These are phyloP conservation scores for Vanilla planifolia DNA, from an alignment of 106 monocot genomes.

Conservation along the genomic window DNA sequence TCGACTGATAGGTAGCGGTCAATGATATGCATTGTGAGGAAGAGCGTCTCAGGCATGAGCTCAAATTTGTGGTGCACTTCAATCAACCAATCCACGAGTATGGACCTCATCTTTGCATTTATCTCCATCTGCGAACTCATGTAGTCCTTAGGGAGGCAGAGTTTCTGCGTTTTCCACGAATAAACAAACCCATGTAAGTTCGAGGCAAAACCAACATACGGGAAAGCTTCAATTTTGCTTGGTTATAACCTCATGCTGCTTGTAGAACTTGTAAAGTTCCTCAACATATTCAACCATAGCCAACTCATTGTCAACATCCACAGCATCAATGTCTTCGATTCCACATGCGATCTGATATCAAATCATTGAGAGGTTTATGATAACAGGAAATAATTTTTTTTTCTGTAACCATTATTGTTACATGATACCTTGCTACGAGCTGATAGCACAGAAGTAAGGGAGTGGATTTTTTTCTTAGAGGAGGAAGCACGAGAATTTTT, in stretches of 20 bases:
- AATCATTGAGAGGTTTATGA: background rate
- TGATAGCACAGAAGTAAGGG: slow-evolving; percentile 34
- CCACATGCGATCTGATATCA: slow-evolving; percentile 32
- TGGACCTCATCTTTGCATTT: slow-evolving; percentile 62
- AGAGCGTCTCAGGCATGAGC: slow-evolving; percentile 63
- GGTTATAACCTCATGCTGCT: slow-evolving; percentile 37
- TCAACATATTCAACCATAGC: slow-evolving; percentile 61
- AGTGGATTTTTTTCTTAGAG: slow-evolving; percentile 23
- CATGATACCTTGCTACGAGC: slow-evolving; percentile 48
- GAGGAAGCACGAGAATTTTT: background rate
- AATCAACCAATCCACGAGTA: slow-evolving; percentile 65
- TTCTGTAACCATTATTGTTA: too few species aligned
- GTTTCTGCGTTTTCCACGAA: slow-evolving; percentile 16
- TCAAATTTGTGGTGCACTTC: slow-evolving; percentile 73
- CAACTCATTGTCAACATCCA: slow-evolving; percentile 39
- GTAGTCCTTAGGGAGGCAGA: slow-evolving; percentile 25
- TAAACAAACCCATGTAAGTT: too few species aligned
- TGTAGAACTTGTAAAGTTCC: slow-evolving; percentile 64
- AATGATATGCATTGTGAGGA: slow-evolving; percentile 46
- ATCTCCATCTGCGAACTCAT: slow-evolving; percentile 58
- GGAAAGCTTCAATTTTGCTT: too few species aligned
- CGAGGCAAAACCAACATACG: background rate
- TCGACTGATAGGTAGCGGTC: slow-evolving; percentile 49
- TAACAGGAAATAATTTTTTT: too few species aligned
- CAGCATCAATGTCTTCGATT: slow-evolving; percentile 43